Evolutionary conservation across 1,284 basidiomycete genomes (phyloP).

Genomic region (Sparassis latifolia): DNA sequence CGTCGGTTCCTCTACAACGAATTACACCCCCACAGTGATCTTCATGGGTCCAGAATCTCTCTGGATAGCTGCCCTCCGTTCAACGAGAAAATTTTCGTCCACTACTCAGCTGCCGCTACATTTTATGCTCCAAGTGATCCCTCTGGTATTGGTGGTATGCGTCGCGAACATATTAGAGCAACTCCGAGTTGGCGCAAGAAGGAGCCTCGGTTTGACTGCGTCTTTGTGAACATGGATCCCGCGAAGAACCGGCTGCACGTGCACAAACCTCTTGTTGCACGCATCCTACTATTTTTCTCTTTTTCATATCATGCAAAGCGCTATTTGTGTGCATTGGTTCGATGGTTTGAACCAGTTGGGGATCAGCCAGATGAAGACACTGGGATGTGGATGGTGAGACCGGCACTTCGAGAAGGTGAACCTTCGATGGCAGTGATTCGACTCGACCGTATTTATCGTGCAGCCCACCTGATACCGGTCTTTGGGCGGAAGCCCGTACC

Average conservation of each 20-base stretch:
- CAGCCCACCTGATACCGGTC: slow-evolving; percentile 12
- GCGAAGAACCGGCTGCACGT: neutral
- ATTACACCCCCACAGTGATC: neutral
- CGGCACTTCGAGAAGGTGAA: slow-evolving; percentile 2
- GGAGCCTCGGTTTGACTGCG: neutral
- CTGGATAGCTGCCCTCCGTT: neutral
- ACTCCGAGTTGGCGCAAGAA: neutral
- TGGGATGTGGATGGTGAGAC: slow-evolving; percentile 18
- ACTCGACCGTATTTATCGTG: slow-evolving; percentile 8
- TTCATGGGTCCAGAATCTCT: neutral
- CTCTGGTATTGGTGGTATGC: neutral
- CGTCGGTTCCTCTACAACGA: neutral
- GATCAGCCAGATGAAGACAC: slow-evolving; percentile 14
- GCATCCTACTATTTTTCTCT: slow-evolving; percentile 8
- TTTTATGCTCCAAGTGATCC: neutral
- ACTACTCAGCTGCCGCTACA: neutral
- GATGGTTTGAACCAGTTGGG: slow-evolving; percentile 11
- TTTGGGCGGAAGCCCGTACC: slow-evolving; percentile 4
- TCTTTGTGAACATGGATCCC: neutral
- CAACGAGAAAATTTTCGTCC: neutral
- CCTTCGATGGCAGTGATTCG: slow-evolving; percentile 3
- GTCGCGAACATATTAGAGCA: neutral
- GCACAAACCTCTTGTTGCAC: neutral
- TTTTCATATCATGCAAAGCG: neutral
- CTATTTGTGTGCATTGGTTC: slow-evolving; percentile 15